A percentile compares a stretch with the other conserved stretches of the same genome.
These are phyloP conservation scores for Tulasnella sp. DNA, from an alignment of 768 basidiomycete genomes.

Conservation along the genomic window DNA sequence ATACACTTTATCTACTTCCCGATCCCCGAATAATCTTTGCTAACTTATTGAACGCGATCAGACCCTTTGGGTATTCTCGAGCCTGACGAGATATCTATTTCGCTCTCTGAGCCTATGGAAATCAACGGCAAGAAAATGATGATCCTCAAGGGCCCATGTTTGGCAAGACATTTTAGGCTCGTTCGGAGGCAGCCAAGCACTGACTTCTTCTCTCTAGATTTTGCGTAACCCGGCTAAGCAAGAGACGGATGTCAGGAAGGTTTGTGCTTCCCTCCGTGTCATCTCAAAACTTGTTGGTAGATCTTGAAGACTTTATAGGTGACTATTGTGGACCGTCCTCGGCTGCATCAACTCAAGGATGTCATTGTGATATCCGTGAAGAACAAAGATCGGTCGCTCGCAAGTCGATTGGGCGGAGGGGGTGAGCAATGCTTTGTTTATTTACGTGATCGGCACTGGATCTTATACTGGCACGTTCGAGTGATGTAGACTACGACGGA, in stretches of 20 bases:
- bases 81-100: not conserved
- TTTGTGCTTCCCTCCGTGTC: not conserved
- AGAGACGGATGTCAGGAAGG: conserved; percentile 1
- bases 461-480: no score
- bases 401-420: not conserved
- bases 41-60: no score
- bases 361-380: not conserved
- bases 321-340: not conserved
- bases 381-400: not conserved
- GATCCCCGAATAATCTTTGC: no score
- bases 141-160: not conserved
- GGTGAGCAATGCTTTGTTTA: no score
- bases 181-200: not conserved
- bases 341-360: not conserved
- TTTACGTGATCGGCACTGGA: no score
- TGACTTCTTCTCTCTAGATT: not conserved
- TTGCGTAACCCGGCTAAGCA: not conserved
- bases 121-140: not conserved
- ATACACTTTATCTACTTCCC: not conserved
- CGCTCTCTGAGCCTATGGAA: not conserved
- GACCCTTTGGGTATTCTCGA: not conserved
- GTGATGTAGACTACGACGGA: conserved; percentile 1
- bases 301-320: not conserved
- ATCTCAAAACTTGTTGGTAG: not conserved
- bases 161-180: not conserved